Base-by-base conservation (phyloP, 495 filamentous ascomycete genomes). In the Xylaria venustula region DNA sequence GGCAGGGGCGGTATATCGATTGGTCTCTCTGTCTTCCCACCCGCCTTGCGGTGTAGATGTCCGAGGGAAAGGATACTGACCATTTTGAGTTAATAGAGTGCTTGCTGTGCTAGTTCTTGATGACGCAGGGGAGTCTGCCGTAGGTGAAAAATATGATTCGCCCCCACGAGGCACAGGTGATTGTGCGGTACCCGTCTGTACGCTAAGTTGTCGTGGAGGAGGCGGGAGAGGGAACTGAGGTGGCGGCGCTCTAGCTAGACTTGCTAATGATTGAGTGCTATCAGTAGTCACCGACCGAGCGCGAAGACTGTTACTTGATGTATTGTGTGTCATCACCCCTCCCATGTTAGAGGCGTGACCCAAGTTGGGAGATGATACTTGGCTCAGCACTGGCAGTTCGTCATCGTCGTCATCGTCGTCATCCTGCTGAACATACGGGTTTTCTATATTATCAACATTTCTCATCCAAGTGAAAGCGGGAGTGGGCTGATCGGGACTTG, bases 131-230 rank as follows among this genome's bases (percentile, higher is more conserved):
- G 92, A 93, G 58, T 97, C 92, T 12, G 82, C 83, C 9, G 86
- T 83, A 1, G 94, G 94, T 0, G 93, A 97, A 72, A 98, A 98
- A 71, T 97, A 97, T 7, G 92, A 97, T 48, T 88, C 85, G 25
- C 81, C 81, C 17, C 54, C 67, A 40, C 65, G 87, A 75, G 55
- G 81, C 79, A 70, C 77, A 63, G 73, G 75, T 68, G 69, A 83
- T 57, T 64, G 69, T 45, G 71, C 73, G 54, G 75, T 54, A 64
- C 90, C 85, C 2, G 92, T 97, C 63, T 91, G 89, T 8, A 97
- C 72, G 37, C 84, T 89, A 14, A 61, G 77, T 14, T 83, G 74
- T 8, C 85, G 80, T 22, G 77, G 74, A 22, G 77, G 73, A 22
- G 85, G 79, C n/a, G 82, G 82, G 63, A 86, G 78, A 28, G 87